phyloP scores from a whole-genome alignment of 2,329 filamentous ascomycete species.

The Fusarium tupiense region DNA sequence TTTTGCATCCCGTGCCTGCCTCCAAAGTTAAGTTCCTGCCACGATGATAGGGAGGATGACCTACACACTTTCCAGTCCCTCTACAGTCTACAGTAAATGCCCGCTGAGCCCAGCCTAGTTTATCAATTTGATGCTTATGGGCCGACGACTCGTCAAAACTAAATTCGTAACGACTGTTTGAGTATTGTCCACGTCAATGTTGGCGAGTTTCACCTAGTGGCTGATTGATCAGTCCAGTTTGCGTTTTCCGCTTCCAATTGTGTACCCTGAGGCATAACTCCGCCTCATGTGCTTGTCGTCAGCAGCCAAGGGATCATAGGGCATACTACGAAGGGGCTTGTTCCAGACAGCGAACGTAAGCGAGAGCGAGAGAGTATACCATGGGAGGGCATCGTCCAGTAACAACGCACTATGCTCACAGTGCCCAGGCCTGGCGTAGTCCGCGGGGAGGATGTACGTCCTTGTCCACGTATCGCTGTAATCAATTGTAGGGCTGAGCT shows the following conservation, averaged over 20 bases:
- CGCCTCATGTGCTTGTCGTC: slow-evolving; percentile 27
- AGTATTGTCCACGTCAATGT: slow-evolving; percentile 5
- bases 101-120: not conserved
- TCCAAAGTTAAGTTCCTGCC: slow-evolving; percentile 18
- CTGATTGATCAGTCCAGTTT: slow-evolving; percentile 27
- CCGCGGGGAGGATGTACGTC: slow-evolving; percentile 16
- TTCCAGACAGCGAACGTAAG: not conserved
- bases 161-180: slow-evolving; percentile 8
- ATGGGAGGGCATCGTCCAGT: slow-evolving; percentile 7
- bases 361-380: slow-evolving; percentile 15
- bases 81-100: not conserved
- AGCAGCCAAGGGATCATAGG: slow-evolving; percentile 9
- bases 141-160: not conserved
- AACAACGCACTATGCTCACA: not conserved
- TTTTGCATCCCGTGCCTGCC: slow-evolving; percentile 30
- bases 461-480: slow-evolving; percentile 16
- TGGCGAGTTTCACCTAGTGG: slow-evolving; percentile 6
- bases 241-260: slow-evolving; percentile 18
- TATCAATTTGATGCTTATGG: not conserved
- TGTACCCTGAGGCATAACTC: slow-evolving; percentile 14
- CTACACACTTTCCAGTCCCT: not conserved
- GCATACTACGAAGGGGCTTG: slow-evolving; percentile 5
- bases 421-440: not conserved
- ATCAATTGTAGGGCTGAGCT: slow-evolving; percentile 37
- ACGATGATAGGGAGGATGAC: slow-evolving; percentile 37